These are phyloP conservation scores for Backusella sp. DNA, from an alignment of 192 early-diverging fungal species.

Conservation along the genomic window DNA sequence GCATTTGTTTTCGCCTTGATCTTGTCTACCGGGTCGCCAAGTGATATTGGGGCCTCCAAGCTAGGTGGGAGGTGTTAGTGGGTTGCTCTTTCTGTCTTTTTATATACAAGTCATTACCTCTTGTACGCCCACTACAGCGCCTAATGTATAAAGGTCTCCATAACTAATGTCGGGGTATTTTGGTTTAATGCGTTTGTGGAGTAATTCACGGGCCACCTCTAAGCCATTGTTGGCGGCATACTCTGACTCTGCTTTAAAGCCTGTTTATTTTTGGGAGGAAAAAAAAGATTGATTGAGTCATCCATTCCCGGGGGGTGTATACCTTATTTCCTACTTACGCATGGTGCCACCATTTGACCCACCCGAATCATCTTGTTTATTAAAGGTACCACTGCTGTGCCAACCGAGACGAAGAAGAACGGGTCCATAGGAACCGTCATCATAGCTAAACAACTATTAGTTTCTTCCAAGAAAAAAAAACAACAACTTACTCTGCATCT, in stretches of 20 bases:
- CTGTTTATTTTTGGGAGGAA: neutral
- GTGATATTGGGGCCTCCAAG: conserved; percentile 69
- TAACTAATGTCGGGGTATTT: conserved; percentile 83
- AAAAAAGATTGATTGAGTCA: too few relatives aligned
- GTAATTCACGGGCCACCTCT: conserved; percentile 64
- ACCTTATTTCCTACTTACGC: conserved; percentile 29
- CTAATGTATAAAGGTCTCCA: conserved; percentile 81
- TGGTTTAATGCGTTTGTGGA: conserved; percentile 68
- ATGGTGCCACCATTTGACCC: conserved; percentile 79
- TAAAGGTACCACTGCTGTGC: conserved; percentile 84
- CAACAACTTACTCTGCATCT: conserved; percentile 51
- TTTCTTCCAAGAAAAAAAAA: neutral
- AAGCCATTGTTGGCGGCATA: conserved; percentile 81
- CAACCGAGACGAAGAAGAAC: conserved; percentile 82
- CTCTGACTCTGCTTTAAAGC: conserved; percentile 59
- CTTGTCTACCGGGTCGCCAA: conserved; percentile 72
- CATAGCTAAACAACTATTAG: conserved; percentile 39
- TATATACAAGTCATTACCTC: conserved; percentile 39
- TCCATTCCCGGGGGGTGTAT: too few relatives aligned
- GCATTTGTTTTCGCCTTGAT: conserved; percentile 40
- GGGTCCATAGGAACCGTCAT: conserved; percentile 79
- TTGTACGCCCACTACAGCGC: conserved; percentile 75
- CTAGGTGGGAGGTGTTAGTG: conserved; percentile 11
- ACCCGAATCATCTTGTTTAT: conserved; percentile 62
- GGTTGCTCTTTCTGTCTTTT: neutral